Conservation (phyloP, 108 stramenopile species). For the Stephanodiscus triporus region DNA sequence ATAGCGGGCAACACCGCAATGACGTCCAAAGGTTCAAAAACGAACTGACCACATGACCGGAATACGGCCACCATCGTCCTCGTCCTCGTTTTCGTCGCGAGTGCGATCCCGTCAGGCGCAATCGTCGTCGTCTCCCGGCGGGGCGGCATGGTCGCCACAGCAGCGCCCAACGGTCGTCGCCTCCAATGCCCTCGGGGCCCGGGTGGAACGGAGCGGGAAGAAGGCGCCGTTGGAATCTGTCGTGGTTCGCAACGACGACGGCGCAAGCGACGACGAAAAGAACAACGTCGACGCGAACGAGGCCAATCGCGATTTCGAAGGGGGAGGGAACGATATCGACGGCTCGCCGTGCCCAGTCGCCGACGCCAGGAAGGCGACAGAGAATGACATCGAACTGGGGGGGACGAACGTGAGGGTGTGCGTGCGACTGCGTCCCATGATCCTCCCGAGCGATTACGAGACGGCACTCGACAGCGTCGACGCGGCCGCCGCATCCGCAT, state of each 20-base stretch:
- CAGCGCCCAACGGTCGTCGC: not conserved
- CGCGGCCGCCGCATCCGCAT: not conserved
- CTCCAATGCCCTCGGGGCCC: not conserved
- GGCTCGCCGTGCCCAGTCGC: no score
- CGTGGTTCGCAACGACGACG: not conserved
- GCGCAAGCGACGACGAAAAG: not conserved
- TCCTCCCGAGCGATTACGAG: not conserved
- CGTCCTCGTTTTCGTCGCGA: not conserved
- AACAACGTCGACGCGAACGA: not conserved
- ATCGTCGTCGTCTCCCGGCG: not conserved
- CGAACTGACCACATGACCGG: not conserved
- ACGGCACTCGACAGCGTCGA: not conserved
- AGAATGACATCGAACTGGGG: not conserved
- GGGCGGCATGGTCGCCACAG: not conserved
- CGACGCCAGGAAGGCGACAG: no score
- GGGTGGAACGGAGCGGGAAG: not conserved
- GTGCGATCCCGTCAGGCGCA: not conserved
- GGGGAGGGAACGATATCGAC: not conserved
- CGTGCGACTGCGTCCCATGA: slow-evolving; percentile 1
- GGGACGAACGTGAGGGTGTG: slow-evolving; percentile 1
- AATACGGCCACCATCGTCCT: not conserved
- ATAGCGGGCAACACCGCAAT: no score
- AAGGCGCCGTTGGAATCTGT: slow-evolving; percentile 3
- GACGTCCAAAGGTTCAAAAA: not conserved
- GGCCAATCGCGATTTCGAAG: not conserved